Percentiles rank a stretch among this genome's conserved stretches.
Evolutionary conservation across 345 rosid species (phyloP).

Genomic region (Citrus australasica): DNA sequence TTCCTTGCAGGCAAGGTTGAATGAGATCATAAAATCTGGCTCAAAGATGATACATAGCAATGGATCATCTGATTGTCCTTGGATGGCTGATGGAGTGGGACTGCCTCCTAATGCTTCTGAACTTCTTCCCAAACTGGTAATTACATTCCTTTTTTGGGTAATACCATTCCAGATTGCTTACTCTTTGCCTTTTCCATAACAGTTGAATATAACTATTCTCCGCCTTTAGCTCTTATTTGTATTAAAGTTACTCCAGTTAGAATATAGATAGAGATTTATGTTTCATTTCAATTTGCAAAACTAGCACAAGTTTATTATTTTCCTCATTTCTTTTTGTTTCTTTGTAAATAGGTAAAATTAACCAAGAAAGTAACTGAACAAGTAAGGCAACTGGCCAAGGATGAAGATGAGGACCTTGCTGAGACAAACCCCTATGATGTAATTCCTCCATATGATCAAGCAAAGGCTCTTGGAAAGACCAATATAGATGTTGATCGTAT

Average conservation of each 20-base stretch:
- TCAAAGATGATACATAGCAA: constrained; percentile 43
- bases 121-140: constrained; percentile 77
- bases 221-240: background rate
- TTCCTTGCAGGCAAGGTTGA: constrained; percentile 70
- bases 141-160: background rate
- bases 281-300: background rate
- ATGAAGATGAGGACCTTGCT: constrained; percentile 77
- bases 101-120: constrained; percentile 75
- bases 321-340: constrained; percentile 12
- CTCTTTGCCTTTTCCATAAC: background rate
- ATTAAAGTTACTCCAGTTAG: background rate
- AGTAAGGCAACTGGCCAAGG: constrained; percentile 84
- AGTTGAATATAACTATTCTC: background rate
- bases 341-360: constrained; percentile 53
- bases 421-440: constrained; percentile 66
- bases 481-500: constrained; percentile 95
- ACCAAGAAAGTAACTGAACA: constrained; percentile 94
- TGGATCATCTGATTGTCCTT: constrained; percentile 64
- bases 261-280: background rate
- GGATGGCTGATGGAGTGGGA: constrained; percentile 99
- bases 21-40: constrained; percentile 72
- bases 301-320: background rate
- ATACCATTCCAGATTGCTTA: background rate
- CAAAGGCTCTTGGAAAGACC: constrained; percentile 97
- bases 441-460: constrained; percentile 94